Conservation (phyloP, 108 stramenopile species). For the Nitzschia palea region DNA sequence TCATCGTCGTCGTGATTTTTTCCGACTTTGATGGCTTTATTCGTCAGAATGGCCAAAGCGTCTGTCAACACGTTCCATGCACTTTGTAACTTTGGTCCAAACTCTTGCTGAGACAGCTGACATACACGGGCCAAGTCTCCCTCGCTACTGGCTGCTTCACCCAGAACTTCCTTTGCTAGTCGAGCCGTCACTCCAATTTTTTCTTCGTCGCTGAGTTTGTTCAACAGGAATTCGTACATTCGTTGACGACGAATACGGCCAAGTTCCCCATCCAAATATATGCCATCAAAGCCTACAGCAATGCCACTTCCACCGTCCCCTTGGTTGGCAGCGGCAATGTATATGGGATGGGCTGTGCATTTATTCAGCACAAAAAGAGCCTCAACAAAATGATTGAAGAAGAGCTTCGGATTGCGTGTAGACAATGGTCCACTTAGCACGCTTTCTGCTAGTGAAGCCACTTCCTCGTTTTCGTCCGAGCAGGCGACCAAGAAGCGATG, state of each 20-base stretch:
- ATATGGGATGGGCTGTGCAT: conserved; percentile 90
- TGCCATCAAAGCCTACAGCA: conserved; percentile 57
- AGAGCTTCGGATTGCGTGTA: conserved; percentile 75
- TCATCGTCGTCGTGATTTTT: conserved; percentile 58
- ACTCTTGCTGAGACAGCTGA: conserved; percentile 30
- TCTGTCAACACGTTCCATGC: conserved; percentile 71
- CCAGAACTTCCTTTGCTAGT: conserved; percentile 85
- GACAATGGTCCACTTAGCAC: conserved; percentile 76
- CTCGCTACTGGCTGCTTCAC: conserved; percentile 59
- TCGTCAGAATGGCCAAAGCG: conserved; percentile 60
- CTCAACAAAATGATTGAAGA: conserved; percentile 88
- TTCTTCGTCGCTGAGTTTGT: conserved; percentile 87
- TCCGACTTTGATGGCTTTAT: conserved; percentile 63
- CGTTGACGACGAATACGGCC: conserved; percentile 52
- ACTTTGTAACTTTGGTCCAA: conserved; percentile 29
- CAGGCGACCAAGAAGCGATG: conserved; percentile 90
- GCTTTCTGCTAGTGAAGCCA: conserved; percentile 69
- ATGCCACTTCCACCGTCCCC: conserved; percentile 72
- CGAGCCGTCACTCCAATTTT: conserved; percentile 88
- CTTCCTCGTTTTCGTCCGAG: conserved; percentile 85
- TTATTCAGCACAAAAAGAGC: conserved; percentile 90
- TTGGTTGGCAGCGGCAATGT: conserved; percentile 63
- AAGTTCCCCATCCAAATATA: conserved; percentile 43
- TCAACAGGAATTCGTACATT: conserved; percentile 84
- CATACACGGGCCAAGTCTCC: conserved; percentile 71